Base-by-base conservation (phyloP, 148 eudicot species). In the Rhododendron vialii region DNA sequence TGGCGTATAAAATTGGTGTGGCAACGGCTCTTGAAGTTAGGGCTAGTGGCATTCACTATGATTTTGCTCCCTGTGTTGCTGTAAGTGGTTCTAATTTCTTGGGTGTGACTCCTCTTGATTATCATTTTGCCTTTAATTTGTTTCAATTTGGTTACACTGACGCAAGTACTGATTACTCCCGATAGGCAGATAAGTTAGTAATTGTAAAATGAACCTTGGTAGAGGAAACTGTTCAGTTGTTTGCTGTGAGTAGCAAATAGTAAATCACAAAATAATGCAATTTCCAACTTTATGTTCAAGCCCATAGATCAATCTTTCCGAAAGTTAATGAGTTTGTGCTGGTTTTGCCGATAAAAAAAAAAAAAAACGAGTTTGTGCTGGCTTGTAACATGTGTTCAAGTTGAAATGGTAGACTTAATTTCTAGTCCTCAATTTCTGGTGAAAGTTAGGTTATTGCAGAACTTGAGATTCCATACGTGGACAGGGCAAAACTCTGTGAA, bases 1-100 rank as follows among this genome's bases (percentile, higher is more conserved):
- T 97, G 91, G 96, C 92, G 50, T 76, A 87, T 77, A 91, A 89
- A 91, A 94, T 97, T 36, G 99, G 98, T 35, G 98, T 53, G 65
- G 98, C 92, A 0, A 97, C 98, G 18, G 99, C 99, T 77, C 89
- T 97, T 90, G 99, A 97, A 90, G 93, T 92, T 55, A 90, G 99
- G 90, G 99, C 98, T 2, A 88, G 93, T 86, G 99, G 99, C 53
- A 88, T 90, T 84, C 96, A 92, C 35, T 95, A 94, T 86, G 85
- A 93, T 57, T 97, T 97, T 85, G 91, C 96, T 86, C 99, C 99
- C 26, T 94, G 98, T 89, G 90, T 97, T 14, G 98, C 98, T 85
- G 99, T 97, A 87, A 91, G 98, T 92, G 30, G 63, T 28, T 30
- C 41, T 57, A 57, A 14, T 74, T 73, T 75, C 7, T 8, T 12